Evolutionary conservation across 352 stramenopile genomes (phyloP), one percentile per base, ranked within the genome.

Genomic region (Pythium dissimile): DNA sequence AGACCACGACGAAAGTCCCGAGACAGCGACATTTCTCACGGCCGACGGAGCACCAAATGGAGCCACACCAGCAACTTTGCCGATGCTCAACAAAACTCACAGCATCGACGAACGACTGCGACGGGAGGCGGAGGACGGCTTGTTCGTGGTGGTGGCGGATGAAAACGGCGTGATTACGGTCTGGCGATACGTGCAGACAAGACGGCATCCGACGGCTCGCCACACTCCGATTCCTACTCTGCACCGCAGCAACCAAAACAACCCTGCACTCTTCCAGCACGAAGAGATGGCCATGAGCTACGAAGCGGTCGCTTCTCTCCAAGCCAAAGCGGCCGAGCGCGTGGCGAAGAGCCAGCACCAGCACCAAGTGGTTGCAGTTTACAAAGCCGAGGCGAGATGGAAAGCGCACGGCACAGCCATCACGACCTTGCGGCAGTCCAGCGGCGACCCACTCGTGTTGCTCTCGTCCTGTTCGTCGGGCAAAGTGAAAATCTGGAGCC

Each of bases 401-500:
- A 62, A 66, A 52, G 74, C 79, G 5, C 77, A 88, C 34, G 20
- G 27, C 1, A 63, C 59, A 1, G 26, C 59, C 1, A 57, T 88
- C 1, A 54, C 78, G n/a, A 84, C 69, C 1, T 49, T 88, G 12
- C 62, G 70, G 11, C 28, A 30, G 48, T 64, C 69, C 26, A 66
- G 62, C 13, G 61, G 42, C 5, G 71, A 86, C 27, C 73, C 73
- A 16, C 30, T 54, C 12, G 69, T 80, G 15, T 31, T 87, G 21
- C 53, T 91, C 0, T 82, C 77, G 31, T 81, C 78, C 2, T 81
- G 69, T 5, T 45, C 54, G 1, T 71, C 64, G 34, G 81, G 81
- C 6, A 77, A 85, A 43, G 72, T 92, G 43, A 84, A 86, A 38
- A 43, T 84, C 12, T 91, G 81, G 81, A 72, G 52, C 31, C 44